Percentiles rank a stretch among this genome's conserved stretches.
These are phyloP conservation scores for Leccinum incarnatum DNA, from an alignment of 768 basidiomycete genomes.

Conservation along the genomic window DNA sequence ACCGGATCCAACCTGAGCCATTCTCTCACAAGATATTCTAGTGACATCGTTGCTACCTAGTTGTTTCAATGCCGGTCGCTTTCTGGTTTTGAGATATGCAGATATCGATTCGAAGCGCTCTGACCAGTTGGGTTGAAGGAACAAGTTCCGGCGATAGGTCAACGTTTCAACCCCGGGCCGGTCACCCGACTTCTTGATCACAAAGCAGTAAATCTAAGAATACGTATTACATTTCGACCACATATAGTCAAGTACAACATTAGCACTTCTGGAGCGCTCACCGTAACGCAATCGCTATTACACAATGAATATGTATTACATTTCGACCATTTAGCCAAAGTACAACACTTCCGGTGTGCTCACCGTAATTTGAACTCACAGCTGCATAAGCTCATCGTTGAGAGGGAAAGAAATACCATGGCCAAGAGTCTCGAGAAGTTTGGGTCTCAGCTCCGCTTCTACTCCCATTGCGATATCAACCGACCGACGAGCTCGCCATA, in stretches of 20 bases:
- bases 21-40: conserved; percentile 46
- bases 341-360: not conserved
- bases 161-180: too few species aligned
- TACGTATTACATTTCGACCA: too few species aligned
- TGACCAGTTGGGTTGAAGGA: too few species aligned
- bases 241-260: too few species aligned
- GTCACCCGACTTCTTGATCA: too few species aligned
- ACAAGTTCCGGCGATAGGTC: too few species aligned
- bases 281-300: too few species aligned
- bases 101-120: not conserved
- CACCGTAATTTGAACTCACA: not conserved
- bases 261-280: too few species aligned
- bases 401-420: conserved; percentile 7
- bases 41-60: conserved; percentile 4
- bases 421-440: conserved; percentile 15
- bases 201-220: too few species aligned
- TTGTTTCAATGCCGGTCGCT: not conserved
- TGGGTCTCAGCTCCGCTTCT: conserved; percentile 18
- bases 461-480: conserved; percentile 26
- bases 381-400: not conserved
- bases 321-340: not conserved
- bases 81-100: not conserved
- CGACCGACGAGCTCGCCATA: conserved; percentile 15
- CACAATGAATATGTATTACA: too few species aligned
- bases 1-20: conserved; percentile 53